These are phyloP conservation scores for Apostasia ramifera DNA, from an alignment of 106 monocot species.

Conservation along the genomic window DNA sequence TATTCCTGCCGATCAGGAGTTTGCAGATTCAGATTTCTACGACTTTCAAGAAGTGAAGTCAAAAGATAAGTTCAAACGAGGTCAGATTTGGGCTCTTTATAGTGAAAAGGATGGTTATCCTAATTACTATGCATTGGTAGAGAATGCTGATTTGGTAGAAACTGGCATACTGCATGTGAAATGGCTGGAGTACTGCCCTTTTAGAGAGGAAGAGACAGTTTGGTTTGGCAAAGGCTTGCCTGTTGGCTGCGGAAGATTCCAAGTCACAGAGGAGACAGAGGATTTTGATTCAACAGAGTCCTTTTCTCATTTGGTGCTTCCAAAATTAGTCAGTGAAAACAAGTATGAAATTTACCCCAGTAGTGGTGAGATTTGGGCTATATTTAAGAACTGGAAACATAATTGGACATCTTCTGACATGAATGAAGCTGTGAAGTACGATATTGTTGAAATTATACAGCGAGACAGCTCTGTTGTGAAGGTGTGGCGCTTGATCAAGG, in stretches of 20 bases:
- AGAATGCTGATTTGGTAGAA: slow-evolving; percentile 18
- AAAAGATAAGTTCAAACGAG: slow-evolving; percentile 19
- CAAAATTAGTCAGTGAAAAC: slow-evolving; percentile 6
- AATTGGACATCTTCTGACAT: slow-evolving; percentile 27
- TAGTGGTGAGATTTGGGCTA: slow-evolving; percentile 47
- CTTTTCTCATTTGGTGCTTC: slow-evolving; percentile 46
- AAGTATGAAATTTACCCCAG: slow-evolving; percentile 27
- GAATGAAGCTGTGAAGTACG: slow-evolving; percentile 33
- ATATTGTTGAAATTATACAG: slow-evolving; percentile 44
- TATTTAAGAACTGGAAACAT: slow-evolving; percentile 39
- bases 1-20: background rate
- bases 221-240: slow-evolving; percentile 27
- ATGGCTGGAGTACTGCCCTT: slow-evolving; percentile 34
- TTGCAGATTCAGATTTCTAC: slow-evolving; percentile 34
- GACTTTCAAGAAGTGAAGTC: slow-evolving; percentile 28
- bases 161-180: slow-evolving; percentile 12
- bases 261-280: background rate
- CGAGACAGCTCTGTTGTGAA: background rate
- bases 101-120: slow-evolving; percentile 44
- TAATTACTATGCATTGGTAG: slow-evolving; percentile 43
- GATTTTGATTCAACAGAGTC: slow-evolving; percentile 12
- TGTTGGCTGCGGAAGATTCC: slow-evolving; percentile 37
- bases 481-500: slow-evolving; percentile 26
- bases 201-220: slow-evolving; percentile 14
- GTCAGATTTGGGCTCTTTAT: slow-evolving; percentile 60